Percentiles rank a stretch among this genome's conserved stretches.
Evolutionary conservation across 1,139 yeast genomes (phyloP).

Genomic region (Protomyces inouyei): DNA sequence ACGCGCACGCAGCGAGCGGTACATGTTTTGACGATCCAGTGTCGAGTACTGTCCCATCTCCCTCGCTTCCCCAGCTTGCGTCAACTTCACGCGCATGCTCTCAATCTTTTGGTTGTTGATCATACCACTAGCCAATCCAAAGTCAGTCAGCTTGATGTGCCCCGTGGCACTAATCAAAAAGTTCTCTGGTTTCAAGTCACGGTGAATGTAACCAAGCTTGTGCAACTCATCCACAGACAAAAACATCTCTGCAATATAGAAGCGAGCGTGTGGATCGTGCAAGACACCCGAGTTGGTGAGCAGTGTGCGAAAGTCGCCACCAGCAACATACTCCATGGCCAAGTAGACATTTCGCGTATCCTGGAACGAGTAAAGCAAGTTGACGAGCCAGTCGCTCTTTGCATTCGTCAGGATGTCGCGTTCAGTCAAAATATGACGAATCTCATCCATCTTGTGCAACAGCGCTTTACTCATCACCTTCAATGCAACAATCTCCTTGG

Average conservation of each 20-base stretch:
- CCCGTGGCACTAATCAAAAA: constrained; percentile 91
- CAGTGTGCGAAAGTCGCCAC: constrained; percentile 95
- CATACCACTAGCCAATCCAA: constrained; percentile 95
- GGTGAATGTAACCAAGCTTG: constrained; percentile 90
- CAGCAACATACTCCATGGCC: constrained; percentile 99
- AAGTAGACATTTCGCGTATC: constrained; percentile 83
- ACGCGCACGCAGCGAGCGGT: constrained; percentile 55
- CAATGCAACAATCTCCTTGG: constrained; percentile 91
- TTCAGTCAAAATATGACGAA: constrained; percentile 92
- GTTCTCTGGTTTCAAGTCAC: constrained; percentile 97
- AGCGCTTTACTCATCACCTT: constrained; percentile 85
- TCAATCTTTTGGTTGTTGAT: constrained; percentile 91
- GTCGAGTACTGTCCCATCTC: constrained; percentile 49
- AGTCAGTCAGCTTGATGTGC: constrained; percentile 93
- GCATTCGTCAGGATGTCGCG: constrained; percentile 94
- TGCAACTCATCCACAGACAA: constrained; percentile 89
- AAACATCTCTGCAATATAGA: constrained; percentile 94
- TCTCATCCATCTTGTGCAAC: constrained; percentile 84
- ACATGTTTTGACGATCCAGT: constrained; percentile 43
- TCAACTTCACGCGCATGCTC: constrained; percentile 68
- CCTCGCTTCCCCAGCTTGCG: constrained; percentile 58
- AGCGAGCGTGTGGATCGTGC: constrained; percentile 92
- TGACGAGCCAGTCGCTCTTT: constrained; percentile 92
- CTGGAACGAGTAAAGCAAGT: constrained; percentile 89
- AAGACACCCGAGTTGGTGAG: constrained; percentile 88